Evolutionary conservation across 1,284 basidiomycete species (phyloP), one percentile per base, ranked within the genome.

Genomic region (Xanthoconium separans): DNA sequence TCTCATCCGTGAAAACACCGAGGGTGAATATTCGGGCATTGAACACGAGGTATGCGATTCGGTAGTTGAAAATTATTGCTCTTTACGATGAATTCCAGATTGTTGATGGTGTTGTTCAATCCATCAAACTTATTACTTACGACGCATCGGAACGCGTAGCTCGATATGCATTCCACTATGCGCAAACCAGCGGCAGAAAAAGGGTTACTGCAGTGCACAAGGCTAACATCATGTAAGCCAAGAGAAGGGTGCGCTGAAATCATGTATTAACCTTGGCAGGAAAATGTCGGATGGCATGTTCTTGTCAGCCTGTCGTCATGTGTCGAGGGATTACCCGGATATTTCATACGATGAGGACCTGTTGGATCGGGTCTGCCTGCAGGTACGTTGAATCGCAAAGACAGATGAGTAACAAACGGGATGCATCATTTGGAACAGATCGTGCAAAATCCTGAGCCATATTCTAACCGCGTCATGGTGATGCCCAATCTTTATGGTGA

Each of bases 241-340:
- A 56, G 53, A 31, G 49, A 46, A 40, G 51, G 42, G 24, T 46
- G 41, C 42, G 42, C 37, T 42, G 45, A 12, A 33, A 30, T 49
- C 46, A 47, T 20, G 44, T 57, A 53, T 47, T 69, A 15, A 64
- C 54, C 44, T 46, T 39, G 34, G 27, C 53, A 92, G 89, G 93
- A 98, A 98, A 86, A 94, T 98, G 91, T 98, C 95, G 24, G 97
- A 99, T 73, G 97, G 97, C 64, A 98, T 99, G 95, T 99, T 99
- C 83, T 79, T 99, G 72, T 91, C 92, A 53, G 97, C 97, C 42
- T 99, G 96, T 76, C 91, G 97, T 60, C 90, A 94, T 68, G 93
- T 99, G 39, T 91, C 96, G 30, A 95, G 97, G 74, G 95, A 95
- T 59, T 99, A 91, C 83, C 97, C 97, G 37, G 85, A 91, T 59